Evolutionary conservation across 2,329 filamentous ascomycete genomes (phyloP).

Genomic region (Aspergillus quadrilineatus): DNA sequence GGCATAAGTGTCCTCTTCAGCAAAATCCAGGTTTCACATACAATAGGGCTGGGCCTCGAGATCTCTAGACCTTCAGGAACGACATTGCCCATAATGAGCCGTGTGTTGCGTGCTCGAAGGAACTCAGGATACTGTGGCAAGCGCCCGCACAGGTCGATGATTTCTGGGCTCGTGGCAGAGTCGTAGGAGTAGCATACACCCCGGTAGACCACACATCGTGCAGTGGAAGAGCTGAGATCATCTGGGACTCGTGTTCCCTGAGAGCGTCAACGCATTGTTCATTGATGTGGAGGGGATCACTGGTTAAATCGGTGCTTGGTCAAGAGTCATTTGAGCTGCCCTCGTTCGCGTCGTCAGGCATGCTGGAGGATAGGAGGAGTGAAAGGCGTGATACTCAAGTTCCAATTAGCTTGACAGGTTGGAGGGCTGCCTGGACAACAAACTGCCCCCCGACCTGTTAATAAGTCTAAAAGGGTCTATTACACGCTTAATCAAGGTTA

Average conservation of each 20-base stretch:
- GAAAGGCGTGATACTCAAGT: too few relatives aligned
- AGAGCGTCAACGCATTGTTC: not conserved
- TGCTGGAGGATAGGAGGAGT: too few relatives aligned
- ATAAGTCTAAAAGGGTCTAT: too few relatives aligned
- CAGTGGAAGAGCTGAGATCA: not conserved
- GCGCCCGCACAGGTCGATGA: not conserved
- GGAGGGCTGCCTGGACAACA: too few relatives aligned
- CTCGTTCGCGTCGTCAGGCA: too few relatives aligned
- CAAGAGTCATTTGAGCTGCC: too few relatives aligned
- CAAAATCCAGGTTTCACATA: slow-evolving; percentile 42
- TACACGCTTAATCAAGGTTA: too few relatives aligned
- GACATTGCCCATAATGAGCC: not conserved
- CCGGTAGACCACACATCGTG: not conserved
- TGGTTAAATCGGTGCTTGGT: too few relatives aligned
- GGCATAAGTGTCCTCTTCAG: not conserved
- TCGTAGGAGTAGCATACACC: not conserved
- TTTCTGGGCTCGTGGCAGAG: not conserved
- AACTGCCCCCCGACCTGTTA: too few relatives aligned
- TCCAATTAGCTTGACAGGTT: too few relatives aligned
- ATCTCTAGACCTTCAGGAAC: not conserved
- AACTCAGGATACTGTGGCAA: not conserved
- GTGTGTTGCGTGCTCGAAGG: not conserved
- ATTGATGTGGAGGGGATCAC: not conserved
- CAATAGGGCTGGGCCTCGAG: slow-evolving; percentile 36
- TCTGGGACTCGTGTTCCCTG: not conserved